Evolutionary conservation across 331 rosid genomes (phyloP), one percentile per base, ranked within the genome.

Genomic region (Phaseolus coccineus): DNA sequence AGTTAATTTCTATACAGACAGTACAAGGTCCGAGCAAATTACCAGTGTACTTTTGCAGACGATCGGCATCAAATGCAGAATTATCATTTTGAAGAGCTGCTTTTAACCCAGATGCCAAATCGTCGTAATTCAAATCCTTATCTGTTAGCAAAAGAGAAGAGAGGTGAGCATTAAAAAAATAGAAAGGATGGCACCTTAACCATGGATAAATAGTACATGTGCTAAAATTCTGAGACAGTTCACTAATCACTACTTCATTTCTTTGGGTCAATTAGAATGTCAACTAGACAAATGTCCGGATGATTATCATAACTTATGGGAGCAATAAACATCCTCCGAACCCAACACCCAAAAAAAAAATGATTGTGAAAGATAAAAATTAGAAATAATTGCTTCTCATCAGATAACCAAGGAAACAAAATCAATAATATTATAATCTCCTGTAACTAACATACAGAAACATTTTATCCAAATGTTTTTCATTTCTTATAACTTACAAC

Each of bases 41-140:
- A 89, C 99, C 98, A 4, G 97, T 91, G 82, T 87, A 87, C 76
- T 88, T 91, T 80, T 93, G 97, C 85, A 95, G 90, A 51, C 97
- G 96, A 70, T 90, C 96, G 6, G 94, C 96, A 79, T 91, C 97
- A 73, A 95, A 95, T 8, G 88, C 96, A 12, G 97, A 95, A 78
- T 89, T 89, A 65, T 95, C 99, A 56, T 87, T 88, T 75, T 82
- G 88, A 46, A 95, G 87, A 71, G 91, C 93, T 57, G 88, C 88
- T 87, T 89, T 95, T 33, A 95, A 88, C 58, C 97, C 97, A 24
- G 87, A 77, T 14, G 99, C 99, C 86, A 95, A 84, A 85, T 95
- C 57, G 70, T 95, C 94, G 19, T 95, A 95, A 78, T 27, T 95
- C 79, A 95, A 88, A 69, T 95, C 99, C 86, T 90, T 75, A 74